phyloP scores from a whole-genome alignment of 2,329 filamentous ascomycete genomes.

The Pseudomassariella vexata region DNA sequence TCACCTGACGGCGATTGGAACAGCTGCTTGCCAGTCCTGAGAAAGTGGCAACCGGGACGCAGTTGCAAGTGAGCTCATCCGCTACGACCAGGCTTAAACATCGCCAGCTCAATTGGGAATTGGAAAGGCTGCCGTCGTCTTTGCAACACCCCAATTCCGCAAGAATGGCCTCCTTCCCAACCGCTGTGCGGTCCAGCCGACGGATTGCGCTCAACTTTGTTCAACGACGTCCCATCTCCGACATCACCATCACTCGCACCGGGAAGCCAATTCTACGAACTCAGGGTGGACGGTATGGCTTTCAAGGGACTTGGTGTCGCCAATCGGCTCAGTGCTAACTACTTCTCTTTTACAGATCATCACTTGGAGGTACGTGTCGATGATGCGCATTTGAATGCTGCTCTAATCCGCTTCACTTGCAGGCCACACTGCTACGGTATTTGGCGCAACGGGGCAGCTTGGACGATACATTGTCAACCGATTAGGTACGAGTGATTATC shows the following conservation, averaged over 20 bases:
- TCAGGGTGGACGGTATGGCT: constrained; percentile 77
- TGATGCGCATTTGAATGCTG: not conserved
- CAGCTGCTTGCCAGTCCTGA: not conserved
- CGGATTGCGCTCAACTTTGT: constrained; percentile 39
- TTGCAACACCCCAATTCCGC: constrained; percentile 23
- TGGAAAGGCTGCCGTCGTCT: constrained; percentile 23
- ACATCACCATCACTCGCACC: constrained; percentile 89
- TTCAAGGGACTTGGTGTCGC: not conserved
- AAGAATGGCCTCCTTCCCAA: constrained; percentile 52
- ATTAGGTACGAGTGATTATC: constrained; percentile 50
- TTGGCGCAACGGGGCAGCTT: constrained; percentile 92
- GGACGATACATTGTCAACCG: constrained; percentile 97
- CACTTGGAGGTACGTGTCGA: constrained; percentile 67
- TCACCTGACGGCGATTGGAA: constrained; percentile 9
- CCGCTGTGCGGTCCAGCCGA: constrained; percentile 48
- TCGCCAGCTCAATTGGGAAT: constrained; percentile 17
- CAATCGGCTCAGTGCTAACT: constrained; percentile 16
- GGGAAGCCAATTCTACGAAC: constrained; percentile 90
- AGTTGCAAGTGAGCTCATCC: constrained; percentile 7
- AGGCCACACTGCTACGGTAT: constrained; percentile 96
- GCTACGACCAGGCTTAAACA: constrained; percentile 1
- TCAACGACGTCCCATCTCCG: constrained; percentile 57
- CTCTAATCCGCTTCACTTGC: constrained; percentile 13
- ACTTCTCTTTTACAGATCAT: constrained; percentile 51
- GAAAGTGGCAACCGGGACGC: no score